phyloP scores from a whole-genome alignment of 225 moss, liverwort and hornwort species.

The Rhytidiadelphus loreus region DNA sequence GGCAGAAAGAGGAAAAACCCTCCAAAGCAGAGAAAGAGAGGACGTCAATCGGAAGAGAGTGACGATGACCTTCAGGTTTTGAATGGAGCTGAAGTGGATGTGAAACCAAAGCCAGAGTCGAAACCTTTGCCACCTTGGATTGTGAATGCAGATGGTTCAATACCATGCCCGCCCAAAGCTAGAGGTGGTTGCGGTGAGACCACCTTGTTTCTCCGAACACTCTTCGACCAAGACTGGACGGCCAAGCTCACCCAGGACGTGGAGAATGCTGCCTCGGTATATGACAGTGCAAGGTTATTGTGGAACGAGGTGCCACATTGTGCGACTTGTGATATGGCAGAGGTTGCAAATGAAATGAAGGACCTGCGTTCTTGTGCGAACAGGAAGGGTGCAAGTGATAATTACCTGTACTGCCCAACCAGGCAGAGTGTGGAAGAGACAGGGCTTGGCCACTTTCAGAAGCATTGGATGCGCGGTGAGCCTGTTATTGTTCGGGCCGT shows the following conservation, averaged over 20 bases:
- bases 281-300: background rate
- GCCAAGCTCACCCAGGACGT: conserved; percentile 55
- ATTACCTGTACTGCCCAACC: conserved; percentile 60
- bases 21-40: conserved; percentile 3
- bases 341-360: background rate
- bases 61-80: background rate
- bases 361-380: conserved; percentile 40
- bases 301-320: conserved; percentile 11
- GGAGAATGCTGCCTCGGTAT: conserved; percentile 2
- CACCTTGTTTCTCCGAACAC: conserved; percentile 43
- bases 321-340: conserved; percentile 13
- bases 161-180: conserved; percentile 55
- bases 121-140: conserved; percentile 30
- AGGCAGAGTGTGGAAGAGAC: conserved; percentile 41
- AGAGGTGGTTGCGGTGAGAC: conserved; percentile 67
- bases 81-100: background rate
- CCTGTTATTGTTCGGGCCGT: conserved; percentile 77
- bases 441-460: conserved; percentile 71
- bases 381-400: conserved; percentile 38
- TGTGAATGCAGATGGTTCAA: conserved; percentile 50
- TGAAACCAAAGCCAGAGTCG: background rate
- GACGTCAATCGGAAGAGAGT: background rate
- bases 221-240: conserved; percentile 63
- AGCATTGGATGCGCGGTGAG: conserved; percentile 82
- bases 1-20: conserved; percentile 12